These are phyloP conservation scores for Erythrobasidium yunnanense DNA, from an alignment of 768 basidiomycete genomes.

Conservation along the genomic window DNA sequence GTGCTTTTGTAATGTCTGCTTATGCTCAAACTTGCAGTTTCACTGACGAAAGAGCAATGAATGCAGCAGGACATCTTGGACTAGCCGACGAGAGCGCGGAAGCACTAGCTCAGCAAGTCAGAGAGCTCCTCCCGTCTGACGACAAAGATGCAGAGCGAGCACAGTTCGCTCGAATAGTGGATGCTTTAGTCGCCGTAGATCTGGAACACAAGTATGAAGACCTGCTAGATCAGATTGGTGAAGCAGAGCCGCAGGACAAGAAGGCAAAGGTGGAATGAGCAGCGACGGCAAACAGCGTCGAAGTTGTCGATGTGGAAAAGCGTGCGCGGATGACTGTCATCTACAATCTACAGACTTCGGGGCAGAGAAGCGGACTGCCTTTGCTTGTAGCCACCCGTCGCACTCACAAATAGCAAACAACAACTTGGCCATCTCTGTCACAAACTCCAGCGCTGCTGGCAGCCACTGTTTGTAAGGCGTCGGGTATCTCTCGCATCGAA, in stretches of 20 bases:
- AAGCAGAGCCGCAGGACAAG: background rate
- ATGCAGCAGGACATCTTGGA: conserved; percentile 13
- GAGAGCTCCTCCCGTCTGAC: background rate
- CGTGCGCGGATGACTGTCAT: too few relatives aligned
- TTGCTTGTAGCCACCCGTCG: too few relatives aligned
- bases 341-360: too few relatives aligned
- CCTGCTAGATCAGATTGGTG: background rate
- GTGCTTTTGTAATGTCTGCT: background rate
- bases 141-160: background rate
- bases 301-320: too few relatives aligned
- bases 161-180: conserved; percentile 13
- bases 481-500: too few relatives aligned
- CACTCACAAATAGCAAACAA: too few relatives aligned
- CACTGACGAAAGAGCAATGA: conserved; percentile 13
- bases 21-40: background rate
- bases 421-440: too few relatives aligned
- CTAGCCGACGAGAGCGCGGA: background rate
- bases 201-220: conserved; percentile 13
- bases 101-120: background rate
- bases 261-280: background rate
- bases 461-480: too few relatives aligned
- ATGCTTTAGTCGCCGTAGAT: conserved; percentile 7
- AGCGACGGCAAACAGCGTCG: too few relatives aligned
- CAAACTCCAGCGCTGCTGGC: too few relatives aligned
- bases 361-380: too few relatives aligned